Evolutionary conservation across 2,329 filamentous ascomycete genomes (phyloP).

Genomic region (Verticillium nonalfalfae): DNA sequence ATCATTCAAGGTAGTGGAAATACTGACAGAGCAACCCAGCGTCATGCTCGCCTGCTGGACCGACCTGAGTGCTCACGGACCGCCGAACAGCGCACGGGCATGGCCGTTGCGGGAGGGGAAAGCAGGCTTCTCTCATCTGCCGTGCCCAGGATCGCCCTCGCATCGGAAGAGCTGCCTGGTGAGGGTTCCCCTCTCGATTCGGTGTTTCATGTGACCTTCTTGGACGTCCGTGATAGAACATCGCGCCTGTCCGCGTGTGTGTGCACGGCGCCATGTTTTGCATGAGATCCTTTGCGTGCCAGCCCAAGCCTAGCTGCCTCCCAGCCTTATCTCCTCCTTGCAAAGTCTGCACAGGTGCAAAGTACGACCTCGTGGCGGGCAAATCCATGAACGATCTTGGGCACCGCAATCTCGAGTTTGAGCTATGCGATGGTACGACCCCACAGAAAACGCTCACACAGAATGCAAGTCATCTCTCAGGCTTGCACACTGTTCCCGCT

Average conservation of each 20-base stretch:
- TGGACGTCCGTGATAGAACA: neutral
- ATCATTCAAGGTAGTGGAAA: no score
- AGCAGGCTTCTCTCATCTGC: neutral
- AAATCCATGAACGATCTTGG: no score
- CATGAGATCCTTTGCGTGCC: neutral
- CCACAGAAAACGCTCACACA: neutral
- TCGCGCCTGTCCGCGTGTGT: neutral
- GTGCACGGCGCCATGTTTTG: neutral
- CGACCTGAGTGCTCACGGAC: neutral
- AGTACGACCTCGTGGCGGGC: neutral
- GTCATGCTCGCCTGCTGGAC: neutral
- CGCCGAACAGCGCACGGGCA: neutral
- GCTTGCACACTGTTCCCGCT: neutral
- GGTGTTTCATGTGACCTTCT: neutral
- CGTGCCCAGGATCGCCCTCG: neutral
- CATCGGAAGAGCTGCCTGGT: neutral
- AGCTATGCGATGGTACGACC: neutral
- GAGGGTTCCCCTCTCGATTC: neutral
- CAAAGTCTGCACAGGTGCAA: neutral
- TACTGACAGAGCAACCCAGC: neutral
- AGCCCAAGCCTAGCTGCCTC: neutral
- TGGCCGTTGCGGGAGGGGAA: neutral
- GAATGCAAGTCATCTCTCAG: neutral
- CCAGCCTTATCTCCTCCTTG: neutral
- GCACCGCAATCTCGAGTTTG: no score